Evolutionary conservation across 1,284 basidiomycete species (phyloP).

Genomic region (Peniophora sp.): DNA sequence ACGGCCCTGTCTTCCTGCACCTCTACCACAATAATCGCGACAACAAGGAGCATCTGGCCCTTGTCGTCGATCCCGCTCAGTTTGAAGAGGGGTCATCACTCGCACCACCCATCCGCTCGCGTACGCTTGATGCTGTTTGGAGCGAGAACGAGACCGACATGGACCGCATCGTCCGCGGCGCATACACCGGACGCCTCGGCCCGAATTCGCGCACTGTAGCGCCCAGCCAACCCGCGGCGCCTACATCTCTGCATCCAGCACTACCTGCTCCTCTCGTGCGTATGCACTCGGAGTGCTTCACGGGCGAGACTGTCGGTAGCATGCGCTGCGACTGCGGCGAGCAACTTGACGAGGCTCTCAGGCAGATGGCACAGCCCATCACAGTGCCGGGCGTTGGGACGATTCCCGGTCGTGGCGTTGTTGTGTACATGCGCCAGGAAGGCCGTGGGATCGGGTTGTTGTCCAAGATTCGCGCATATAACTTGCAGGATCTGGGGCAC

Average conservation of each 20-base stretch:
- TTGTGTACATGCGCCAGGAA: constrained; percentile 96
- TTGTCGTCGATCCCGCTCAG: constrained; percentile 90
- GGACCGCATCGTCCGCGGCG: constrained; percentile 90
- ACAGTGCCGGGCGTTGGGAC: constrained; percentile 30
- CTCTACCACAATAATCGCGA: constrained; percentile 91
- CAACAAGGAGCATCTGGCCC: constrained; percentile 93
- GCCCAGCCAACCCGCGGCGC: constrained; percentile 5
- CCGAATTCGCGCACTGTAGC: constrained; percentile 34
- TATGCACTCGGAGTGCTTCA: constrained; percentile 98
- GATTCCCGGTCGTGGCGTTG: constrained; percentile 83
- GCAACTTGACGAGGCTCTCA: constrained; percentile 94
- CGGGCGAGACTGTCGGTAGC: constrained; percentile 96
- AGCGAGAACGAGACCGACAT: constrained; percentile 82
- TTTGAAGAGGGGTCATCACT: constrained; percentile 31
- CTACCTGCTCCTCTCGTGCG: constrained; percentile 80
- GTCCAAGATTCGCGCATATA: constrained; percentile 97
- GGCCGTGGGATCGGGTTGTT: constrained; percentile 97
- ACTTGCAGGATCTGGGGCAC: constrained; percentile 95
- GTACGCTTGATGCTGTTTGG: constrained; percentile 84
- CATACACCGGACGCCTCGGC: constrained; percentile 83
- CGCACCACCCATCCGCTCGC: constrained; percentile 63
- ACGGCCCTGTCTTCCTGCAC: constrained; percentile 91
- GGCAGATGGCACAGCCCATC: constrained; percentile 80
- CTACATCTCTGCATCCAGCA: constrained; percentile 8
- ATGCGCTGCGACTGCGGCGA: constrained; percentile 99